phyloP scores from a whole-genome alignment of 306 rosid genomes.

The Pterocarpus santalinus region DNA sequence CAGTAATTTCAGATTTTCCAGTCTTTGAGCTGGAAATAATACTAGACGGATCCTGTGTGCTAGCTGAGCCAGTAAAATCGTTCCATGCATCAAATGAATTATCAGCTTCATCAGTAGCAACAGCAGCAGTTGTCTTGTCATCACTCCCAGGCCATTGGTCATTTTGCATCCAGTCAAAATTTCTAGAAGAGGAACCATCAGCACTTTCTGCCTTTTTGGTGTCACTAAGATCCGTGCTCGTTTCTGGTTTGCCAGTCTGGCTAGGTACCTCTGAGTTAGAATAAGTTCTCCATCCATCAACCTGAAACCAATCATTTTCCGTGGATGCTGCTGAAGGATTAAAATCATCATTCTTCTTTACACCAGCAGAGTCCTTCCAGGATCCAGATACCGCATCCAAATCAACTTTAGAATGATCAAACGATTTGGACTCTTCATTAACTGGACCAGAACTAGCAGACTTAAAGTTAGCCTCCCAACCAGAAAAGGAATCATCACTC shows the following conservation, averaged over 20 bases:
- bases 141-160: constrained; percentile 57
- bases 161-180: constrained; percentile 65
- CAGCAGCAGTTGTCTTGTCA: constrained; percentile 53
- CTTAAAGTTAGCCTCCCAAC: constrained; percentile 81
- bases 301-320: constrained; percentile 66
- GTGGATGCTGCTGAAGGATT: constrained; percentile 60
- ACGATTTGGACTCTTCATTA: constrained; percentile 54
- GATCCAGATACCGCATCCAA: constrained; percentile 58
- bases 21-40: constrained; percentile 52
- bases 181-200: constrained; percentile 47
- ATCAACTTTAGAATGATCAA: constrained; percentile 59
- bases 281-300: constrained; percentile 62
- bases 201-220: constrained; percentile 54
- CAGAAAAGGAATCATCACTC: constrained; percentile 64
- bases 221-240: constrained; percentile 36
- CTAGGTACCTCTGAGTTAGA: constrained; percentile 51
- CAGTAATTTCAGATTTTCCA: constrained; percentile 50
- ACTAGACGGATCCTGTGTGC: constrained; percentile 52
- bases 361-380: constrained; percentile 50
- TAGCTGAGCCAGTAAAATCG: constrained; percentile 65
- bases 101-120: constrained; percentile 50
- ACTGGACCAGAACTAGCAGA: constrained; percentile 57
- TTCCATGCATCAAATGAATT: constrained; percentile 70
- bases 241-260: constrained; percentile 55
- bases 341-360: constrained; percentile 47